phyloP scores from a whole-genome alignment of 1,284 basidiomycete genomes.

The Megacollybia platyphylla region DNA sequence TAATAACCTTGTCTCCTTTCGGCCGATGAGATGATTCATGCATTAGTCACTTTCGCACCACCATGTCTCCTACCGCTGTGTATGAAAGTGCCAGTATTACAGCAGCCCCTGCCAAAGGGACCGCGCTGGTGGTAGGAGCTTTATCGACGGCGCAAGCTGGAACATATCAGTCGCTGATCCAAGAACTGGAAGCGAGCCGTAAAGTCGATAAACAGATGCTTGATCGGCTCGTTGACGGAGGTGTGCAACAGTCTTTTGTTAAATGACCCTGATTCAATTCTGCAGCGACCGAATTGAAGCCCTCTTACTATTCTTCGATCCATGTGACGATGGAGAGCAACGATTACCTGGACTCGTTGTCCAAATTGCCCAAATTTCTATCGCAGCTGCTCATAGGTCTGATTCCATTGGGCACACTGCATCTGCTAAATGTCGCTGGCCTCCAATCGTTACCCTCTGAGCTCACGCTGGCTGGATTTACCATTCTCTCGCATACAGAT shows the following conservation, averaged over 20 bases:
- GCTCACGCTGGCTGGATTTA: constrained; percentile 52
- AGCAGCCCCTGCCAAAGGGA: constrained; percentile 20
- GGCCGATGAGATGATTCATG: no score
- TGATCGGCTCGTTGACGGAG: constrained; percentile 64
- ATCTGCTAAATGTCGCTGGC: constrained; percentile 42
- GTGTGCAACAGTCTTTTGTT: constrained; percentile 24
- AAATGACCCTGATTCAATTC: constrained; percentile 4
- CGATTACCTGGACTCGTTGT: constrained; percentile 47
- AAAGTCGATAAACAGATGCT: constrained; percentile 62
- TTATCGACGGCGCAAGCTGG: constrained; percentile 62
- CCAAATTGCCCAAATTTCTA: constrained; percentile 42
- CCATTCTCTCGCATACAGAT: constrained; percentile 31
- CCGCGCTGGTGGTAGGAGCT: constrained; percentile 62
- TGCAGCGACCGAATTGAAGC: constrained; percentile 43
- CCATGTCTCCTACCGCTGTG: constrained; percentile 53
- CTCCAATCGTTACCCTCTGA: constrained; percentile 36
- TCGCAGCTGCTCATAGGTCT: constrained; percentile 45
- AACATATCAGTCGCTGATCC: constrained; percentile 57
- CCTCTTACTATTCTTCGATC: constrained; percentile 48
- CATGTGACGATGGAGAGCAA: constrained; percentile 46
- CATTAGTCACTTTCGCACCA: not conserved
- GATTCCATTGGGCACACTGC: constrained; percentile 51
- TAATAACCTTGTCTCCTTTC: no score
- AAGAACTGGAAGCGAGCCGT: constrained; percentile 37
- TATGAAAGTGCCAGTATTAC: constrained; percentile 13